Percentiles rank a stretch among this genome's conserved stretches.
These are phyloP conservation scores for Fusarium sororula DNA, from an alignment of 2,329 filamentous ascomycete species.

Conservation along the genomic window DNA sequence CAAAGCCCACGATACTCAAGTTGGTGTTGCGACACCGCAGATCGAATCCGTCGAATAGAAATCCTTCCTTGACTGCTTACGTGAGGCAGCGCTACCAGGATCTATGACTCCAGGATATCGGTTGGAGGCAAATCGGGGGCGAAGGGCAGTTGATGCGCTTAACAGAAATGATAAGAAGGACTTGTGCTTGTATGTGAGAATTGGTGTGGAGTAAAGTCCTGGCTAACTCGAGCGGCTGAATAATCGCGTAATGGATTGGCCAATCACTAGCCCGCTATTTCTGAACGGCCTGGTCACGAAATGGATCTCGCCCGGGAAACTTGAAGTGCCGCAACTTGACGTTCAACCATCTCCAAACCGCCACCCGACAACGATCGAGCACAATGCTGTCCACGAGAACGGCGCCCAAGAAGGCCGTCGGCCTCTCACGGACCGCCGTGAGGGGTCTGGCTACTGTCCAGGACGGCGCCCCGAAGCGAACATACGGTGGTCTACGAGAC, in stretches of 20 bases:
- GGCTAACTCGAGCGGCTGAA: constrained; percentile 45
- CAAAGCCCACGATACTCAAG: neutral
- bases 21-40: constrained; percentile 29
- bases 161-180: constrained; percentile 36
- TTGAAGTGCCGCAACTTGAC: constrained; percentile 51
- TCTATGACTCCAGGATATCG: constrained; percentile 41
- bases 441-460: constrained; percentile 85
- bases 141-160: constrained; percentile 6
- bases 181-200: neutral
- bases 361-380: constrained; percentile 47
- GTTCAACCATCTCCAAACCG: constrained; percentile 44
- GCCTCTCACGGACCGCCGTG: constrained; percentile 55
- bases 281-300: constrained; percentile 44
- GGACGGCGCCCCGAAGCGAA: constrained; percentile 74
- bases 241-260: constrained; percentile 48
- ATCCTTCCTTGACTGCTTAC: constrained; percentile 18
- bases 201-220: constrained; percentile 25
- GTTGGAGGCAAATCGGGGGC: constrained; percentile 15
- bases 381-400: constrained; percentile 58
- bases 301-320: constrained; percentile 46
- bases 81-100: constrained; percentile 18
- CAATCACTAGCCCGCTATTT: constrained; percentile 54
- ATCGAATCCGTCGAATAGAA: constrained; percentile 23
- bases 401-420: constrained; percentile 51
- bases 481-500: constrained; percentile 89